Percentiles rank a stretch among this genome's conserved stretches.
Evolutionary conservation across 768 basidiomycete genomes (phyloP).

Genomic region (Lactarius quietus): DNA sequence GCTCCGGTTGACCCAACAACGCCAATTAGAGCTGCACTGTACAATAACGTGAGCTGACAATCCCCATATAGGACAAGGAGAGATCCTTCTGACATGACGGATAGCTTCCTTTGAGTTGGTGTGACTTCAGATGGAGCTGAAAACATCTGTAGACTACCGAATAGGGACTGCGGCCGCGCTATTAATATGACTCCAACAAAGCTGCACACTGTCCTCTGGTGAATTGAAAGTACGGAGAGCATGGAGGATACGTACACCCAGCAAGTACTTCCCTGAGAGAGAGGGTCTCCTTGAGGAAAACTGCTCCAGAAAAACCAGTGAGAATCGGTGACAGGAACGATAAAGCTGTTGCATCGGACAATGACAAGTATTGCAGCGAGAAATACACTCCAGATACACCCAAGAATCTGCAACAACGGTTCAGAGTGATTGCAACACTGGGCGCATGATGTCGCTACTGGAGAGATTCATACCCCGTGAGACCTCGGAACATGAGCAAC

Average conservation of each 20-base stretch:
- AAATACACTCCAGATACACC: slow-evolving; percentile 66
- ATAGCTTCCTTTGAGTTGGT: slow-evolving; percentile 45
- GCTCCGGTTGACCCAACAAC: slow-evolving; percentile 64
- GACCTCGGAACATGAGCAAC: too few species aligned
- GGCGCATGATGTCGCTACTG: not conserved
- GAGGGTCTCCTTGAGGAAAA: slow-evolving; percentile 60
- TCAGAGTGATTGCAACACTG: not conserved
- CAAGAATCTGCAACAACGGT: slow-evolving; percentile 51
- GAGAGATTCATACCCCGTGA: not conserved
- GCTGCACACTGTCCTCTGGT: slow-evolving; percentile 47
- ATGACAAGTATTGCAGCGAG: slow-evolving; percentile 66
- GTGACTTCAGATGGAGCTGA: slow-evolving; percentile 21
- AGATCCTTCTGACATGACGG: slow-evolving; percentile 47
- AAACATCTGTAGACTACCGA: slow-evolving; percentile 39
- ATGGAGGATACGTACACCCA: slow-evolving; percentile 36
- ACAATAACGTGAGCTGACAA: not conserved
- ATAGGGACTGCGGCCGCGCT: slow-evolving; percentile 71
- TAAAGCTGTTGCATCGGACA: slow-evolving; percentile 75
- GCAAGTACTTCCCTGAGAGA: slow-evolving; percentile 53
- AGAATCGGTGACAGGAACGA: slow-evolving; percentile 70
- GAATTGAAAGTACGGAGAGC: not conserved
- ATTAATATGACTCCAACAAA: slow-evolving; percentile 77
- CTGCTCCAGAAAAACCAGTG: slow-evolving; percentile 57
- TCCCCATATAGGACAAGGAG: not conserved
- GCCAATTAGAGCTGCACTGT: slow-evolving; percentile 59